Percentiles rank a stretch among this genome's conserved stretches.
phyloP scores from a whole-genome alignment of 2,329 filamentous ascomycete species.

The Plenodomus tracheiphilus region DNA sequence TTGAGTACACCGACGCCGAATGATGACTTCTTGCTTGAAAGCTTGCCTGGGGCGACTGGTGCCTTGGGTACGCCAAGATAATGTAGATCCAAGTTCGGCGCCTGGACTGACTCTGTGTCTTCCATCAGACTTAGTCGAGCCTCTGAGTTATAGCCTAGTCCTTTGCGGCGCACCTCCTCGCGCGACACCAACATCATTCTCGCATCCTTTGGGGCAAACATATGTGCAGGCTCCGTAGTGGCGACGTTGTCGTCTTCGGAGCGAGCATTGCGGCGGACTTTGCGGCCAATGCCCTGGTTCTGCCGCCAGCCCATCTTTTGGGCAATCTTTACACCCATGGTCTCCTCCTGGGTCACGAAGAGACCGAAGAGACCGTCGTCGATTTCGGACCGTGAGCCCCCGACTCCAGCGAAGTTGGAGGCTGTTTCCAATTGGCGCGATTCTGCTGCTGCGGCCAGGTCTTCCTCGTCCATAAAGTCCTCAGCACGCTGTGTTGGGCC shows the following conservation, averaged over 20 bases:
- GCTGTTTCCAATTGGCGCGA: conserved; percentile 73
- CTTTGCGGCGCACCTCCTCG: conserved; percentile 68
- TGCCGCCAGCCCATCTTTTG: conserved; percentile 96
- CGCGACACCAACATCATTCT: conserved; percentile 66
- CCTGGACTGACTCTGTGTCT: conserved; percentile 22
- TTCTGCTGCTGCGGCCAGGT: conserved; percentile 84
- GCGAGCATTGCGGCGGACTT: conserved; percentile 73
- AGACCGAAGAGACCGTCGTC: conserved; percentile 68
- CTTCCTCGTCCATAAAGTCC: conserved; percentile 98
- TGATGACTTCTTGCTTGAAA: conserved; percentile 64
- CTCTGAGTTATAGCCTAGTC: conserved; percentile 69
- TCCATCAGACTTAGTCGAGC: conserved; percentile 51
- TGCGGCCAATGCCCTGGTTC: conserved; percentile 90
- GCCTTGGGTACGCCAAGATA: conserved; percentile 29
- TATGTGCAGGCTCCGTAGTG: conserved; percentile 55
- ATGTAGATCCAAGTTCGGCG: conserved; percentile 20
- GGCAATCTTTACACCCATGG: conserved; percentile 82
- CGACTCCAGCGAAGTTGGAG: conserved; percentile 74
- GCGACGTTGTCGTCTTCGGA: conserved; percentile 58
- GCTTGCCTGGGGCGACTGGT: conserved; percentile 36
- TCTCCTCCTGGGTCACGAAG: conserved; percentile 73
- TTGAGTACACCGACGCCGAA: conserved; percentile 90
- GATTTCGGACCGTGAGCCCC: conserved; percentile 61
- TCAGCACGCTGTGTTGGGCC: conserved; percentile 67
- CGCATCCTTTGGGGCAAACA: conserved; percentile 85